Percentiles rank a stretch among this genome's conserved stretches.
Evolutionary conservation across 2,329 filamentous ascomycete species (phyloP).

Genomic region (Exophiala calicioides): DNA sequence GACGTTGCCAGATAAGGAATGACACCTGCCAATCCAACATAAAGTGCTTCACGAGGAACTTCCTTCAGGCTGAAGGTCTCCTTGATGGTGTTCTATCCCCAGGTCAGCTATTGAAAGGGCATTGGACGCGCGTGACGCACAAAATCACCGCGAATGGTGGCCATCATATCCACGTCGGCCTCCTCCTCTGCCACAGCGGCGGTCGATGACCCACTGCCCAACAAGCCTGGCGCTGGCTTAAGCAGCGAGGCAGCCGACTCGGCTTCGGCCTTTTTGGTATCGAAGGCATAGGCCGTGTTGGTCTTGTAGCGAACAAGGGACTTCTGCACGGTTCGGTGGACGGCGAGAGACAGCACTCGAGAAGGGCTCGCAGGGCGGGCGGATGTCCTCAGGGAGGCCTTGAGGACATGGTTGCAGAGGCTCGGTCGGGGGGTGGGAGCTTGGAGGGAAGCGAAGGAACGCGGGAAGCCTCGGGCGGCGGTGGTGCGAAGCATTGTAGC

Average conservation of each 20-base stretch:
- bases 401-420: constrained; percentile 44
- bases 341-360: constrained; percentile 44
- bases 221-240: constrained; percentile 59
- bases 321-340: constrained; percentile 49
- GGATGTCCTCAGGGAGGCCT: constrained; percentile 43
- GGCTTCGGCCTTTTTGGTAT: constrained; percentile 52
- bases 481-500: constrained; percentile 50
- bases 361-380: constrained; percentile 42
- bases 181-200: constrained; percentile 47
- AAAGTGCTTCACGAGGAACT: constrained; percentile 68
- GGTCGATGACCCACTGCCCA: constrained; percentile 60
- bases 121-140: constrained; percentile 47
- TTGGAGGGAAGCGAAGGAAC: constrained; percentile 41
- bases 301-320: constrained; percentile 53
- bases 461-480: constrained; percentile 47
- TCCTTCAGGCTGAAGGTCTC: constrained; percentile 66
- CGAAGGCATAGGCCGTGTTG: constrained; percentile 27
- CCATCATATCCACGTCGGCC: constrained; percentile 52
- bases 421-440: constrained; percentile 21
- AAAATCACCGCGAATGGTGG: constrained; percentile 56
- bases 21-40: constrained; percentile 73
- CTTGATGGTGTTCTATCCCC: constrained; percentile 60
- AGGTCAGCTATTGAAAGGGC: constrained; percentile 2
- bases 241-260: constrained; percentile 56
- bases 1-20: constrained; percentile 85